phyloP scores from a whole-genome alignment of 495 filamentous ascomycete genomes.

The Annulohypoxylon moriforme region DNA sequence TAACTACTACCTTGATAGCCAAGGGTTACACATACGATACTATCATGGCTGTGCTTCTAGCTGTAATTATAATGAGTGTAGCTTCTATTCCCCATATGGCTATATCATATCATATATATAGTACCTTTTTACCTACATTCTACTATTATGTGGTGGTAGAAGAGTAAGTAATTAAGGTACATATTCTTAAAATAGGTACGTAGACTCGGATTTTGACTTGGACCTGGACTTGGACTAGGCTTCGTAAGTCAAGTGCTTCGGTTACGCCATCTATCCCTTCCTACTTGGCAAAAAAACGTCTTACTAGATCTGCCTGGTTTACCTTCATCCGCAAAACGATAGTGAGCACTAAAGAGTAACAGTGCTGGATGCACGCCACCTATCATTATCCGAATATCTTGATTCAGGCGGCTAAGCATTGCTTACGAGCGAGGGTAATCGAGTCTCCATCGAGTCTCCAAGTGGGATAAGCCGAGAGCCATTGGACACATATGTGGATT shows the following conservation, averaged over 20 bases:
- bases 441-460: conserved; percentile 1
- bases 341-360: conserved; percentile 17
- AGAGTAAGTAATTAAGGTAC: not conserved
- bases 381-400: conserved; percentile 36
- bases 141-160: not conserved
- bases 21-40: conserved; percentile 18
- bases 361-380: conserved; percentile 16
- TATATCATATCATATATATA: conserved; percentile 12
- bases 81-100: not conserved
- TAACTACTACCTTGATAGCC: conserved; percentile 41
- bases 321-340: conserved; percentile 17
- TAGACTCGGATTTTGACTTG: not conserved
- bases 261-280: conserved; percentile 27
- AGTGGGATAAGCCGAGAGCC: conserved; percentile 34
- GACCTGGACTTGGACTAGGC: not conserved
- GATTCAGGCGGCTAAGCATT: conserved; percentile 40
- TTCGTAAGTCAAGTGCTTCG: conserved; percentile 25
- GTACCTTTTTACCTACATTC: not conserved
- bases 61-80: conserved; percentile 3
- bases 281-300: conserved; percentile 17
- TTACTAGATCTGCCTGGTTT: conserved; percentile 13
- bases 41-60: conserved; percentile 9
- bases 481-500: conserved; percentile 39
- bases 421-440: conserved; percentile 34
- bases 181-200: not conserved